phyloP scores from a whole-genome alignment of 345 rosid species.

The Lepidium aucheri region DNA sequence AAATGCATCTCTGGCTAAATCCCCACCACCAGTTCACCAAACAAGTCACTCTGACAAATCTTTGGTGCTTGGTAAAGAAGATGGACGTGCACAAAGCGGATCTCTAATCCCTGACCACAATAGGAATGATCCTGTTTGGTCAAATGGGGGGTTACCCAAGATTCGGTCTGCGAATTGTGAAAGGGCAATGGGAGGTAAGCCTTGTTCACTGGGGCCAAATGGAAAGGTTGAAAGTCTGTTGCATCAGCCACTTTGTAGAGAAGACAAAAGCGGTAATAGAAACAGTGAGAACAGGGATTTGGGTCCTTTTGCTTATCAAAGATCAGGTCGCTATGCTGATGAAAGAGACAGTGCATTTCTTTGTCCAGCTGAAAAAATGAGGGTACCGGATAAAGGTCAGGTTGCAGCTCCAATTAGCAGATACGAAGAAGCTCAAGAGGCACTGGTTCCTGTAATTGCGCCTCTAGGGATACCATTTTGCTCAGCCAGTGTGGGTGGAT shows the following conservation, averaged over 20 bases:
- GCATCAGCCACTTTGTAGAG: slow-evolving; percentile 44
- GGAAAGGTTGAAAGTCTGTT: slow-evolving; percentile 62
- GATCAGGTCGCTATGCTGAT: slow-evolving; percentile 49
- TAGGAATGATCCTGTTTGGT: slow-evolving; percentile 49
- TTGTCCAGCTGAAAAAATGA: slow-evolving; percentile 28
- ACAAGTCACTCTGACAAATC: slow-evolving; percentile 43
- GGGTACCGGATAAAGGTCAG: slow-evolving; percentile 35
- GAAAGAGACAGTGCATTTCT: slow-evolving; percentile 41
- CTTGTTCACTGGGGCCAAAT: slow-evolving; percentile 74
- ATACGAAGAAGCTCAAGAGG: slow-evolving; percentile 54
- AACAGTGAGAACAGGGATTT: slow-evolving; percentile 55
- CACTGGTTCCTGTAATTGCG: slow-evolving; percentile 47
- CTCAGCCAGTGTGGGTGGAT: slow-evolving; percentile 55
- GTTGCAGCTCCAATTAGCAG: slow-evolving; percentile 21
- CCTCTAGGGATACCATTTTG: slow-evolving; percentile 79
- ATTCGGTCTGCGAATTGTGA: slow-evolving; percentile 59
- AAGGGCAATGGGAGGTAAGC: slow-evolving; percentile 63
- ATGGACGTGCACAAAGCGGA: slow-evolving; percentile 36
- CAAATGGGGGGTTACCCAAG: slow-evolving; percentile 79
- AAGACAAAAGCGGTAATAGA: slow-evolving; percentile 38
- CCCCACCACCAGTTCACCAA: slow-evolving; percentile 52
- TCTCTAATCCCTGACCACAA: slow-evolving; percentile 45
- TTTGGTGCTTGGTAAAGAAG: slow-evolving; percentile 40
- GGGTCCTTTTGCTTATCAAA: slow-evolving; percentile 55
- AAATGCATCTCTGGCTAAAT: slow-evolving; percentile 67